Evolutionary conservation across 331 rosid genomes (phyloP).

Genomic region (Prunus yedoensis): DNA sequence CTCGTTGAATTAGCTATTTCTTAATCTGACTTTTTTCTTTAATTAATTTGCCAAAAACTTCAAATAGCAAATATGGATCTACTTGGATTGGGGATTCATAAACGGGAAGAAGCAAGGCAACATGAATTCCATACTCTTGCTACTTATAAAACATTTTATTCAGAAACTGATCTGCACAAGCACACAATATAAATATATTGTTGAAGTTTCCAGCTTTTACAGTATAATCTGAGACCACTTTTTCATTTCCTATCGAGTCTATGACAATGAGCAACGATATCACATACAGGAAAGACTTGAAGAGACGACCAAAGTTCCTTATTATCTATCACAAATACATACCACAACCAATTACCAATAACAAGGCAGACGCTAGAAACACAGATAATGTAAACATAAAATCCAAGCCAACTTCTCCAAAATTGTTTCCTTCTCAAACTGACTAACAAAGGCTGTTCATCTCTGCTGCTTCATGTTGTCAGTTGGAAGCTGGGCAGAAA

Average conservation of each 20-base stretch:
- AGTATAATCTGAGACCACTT: conserved; percentile 75
- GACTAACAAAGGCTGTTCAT: conserved; percentile 62
- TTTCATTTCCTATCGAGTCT: conserved; percentile 48
- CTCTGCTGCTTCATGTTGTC: conserved; percentile 77
- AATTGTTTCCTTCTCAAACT: conserved; percentile 60
- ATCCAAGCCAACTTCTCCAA: conserved; percentile 58
- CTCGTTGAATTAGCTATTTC: too few relatives aligned
- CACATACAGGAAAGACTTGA: conserved; percentile 51
- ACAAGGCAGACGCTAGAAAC: conserved; percentile 42
- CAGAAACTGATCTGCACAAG: conserved; percentile 62
- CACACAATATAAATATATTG: too few relatives aligned
- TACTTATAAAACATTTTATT: conserved; percentile 48
- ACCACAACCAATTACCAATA: conserved; percentile 69
- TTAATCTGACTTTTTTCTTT: too few relatives aligned
- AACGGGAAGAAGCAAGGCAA: background rate
- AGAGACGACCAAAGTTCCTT: conserved; percentile 54
- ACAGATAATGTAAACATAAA: conserved; percentile 30
- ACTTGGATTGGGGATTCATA: background rate
- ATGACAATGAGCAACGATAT: conserved; percentile 41
- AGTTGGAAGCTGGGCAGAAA: conserved; percentile 62
- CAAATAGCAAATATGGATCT: background rate
- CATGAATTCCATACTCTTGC: conserved; percentile 4
- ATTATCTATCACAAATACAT: conserved; percentile 76
- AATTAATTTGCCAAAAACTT: too few relatives aligned
- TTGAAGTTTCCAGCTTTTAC: conserved; percentile 55